Percentiles rank a stretch among this genome's conserved stretches.
phyloP scores from a whole-genome alignment of 2,329 filamentous ascomycete species.

The Pseudopyrenochaeta lycopersici region DNA sequence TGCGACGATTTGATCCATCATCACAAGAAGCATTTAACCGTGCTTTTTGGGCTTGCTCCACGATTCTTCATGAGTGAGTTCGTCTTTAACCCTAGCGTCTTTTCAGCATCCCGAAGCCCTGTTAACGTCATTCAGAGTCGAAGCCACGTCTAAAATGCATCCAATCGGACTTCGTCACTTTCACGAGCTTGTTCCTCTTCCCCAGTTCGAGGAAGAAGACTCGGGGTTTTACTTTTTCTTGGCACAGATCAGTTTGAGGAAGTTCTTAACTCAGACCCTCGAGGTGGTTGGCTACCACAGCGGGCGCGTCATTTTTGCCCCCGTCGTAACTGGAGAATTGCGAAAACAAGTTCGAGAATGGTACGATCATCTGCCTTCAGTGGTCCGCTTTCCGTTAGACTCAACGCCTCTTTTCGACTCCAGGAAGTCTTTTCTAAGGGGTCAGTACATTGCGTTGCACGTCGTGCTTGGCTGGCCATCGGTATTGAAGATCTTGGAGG shows the following conservation, averaged over 20 bases:
- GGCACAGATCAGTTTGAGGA: conserved; percentile 37
- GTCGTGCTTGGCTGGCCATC: conserved; percentile 41
- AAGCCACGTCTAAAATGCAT: conserved; percentile 41
- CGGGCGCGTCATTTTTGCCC: conserved; percentile 36
- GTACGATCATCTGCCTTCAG: conserved; percentile 36
- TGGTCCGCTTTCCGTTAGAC: conserved; percentile 33
- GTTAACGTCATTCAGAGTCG: conserved; percentile 13
- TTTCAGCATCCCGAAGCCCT: background rate
- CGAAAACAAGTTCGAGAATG: conserved; percentile 36
- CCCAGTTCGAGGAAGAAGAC: conserved; percentile 37
- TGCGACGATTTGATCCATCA: conserved; percentile 22
- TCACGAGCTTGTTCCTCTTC: conserved; percentile 39
- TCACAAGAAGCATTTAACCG: conserved; percentile 36
- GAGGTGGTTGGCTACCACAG: conserved; percentile 40
- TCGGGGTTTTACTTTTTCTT: conserved; percentile 39
- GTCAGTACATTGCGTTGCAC: conserved; percentile 40
- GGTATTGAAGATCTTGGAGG: conserved; percentile 34
- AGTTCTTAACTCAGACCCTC: conserved; percentile 35
- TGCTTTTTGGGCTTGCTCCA: conserved; percentile 38
- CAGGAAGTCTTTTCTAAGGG: conserved; percentile 34
- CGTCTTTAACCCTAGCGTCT: background rate
- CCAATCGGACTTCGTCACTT: conserved; percentile 39
- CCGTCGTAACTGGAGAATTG: conserved; percentile 33
- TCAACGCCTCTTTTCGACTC: conserved; percentile 37
- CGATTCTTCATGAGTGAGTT: conserved; percentile 29